Evolutionary conservation across 78 protist genomes (phyloP).

Genomic region (Dictyostelium intermedium): DNA sequence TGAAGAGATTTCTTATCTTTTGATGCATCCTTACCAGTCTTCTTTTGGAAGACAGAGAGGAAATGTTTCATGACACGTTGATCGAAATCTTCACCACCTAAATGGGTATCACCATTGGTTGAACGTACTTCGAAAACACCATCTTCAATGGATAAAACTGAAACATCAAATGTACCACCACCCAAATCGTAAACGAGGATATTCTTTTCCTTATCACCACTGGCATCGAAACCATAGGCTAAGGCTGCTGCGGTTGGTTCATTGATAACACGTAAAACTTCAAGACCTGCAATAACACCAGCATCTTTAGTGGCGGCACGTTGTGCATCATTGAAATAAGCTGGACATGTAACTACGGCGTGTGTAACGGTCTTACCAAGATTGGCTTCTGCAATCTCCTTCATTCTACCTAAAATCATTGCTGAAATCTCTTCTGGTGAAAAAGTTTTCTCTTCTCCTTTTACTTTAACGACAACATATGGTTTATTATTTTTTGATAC

Average conservation of each 20-base stretch:
- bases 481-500: constrained; percentile 90
- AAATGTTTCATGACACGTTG: constrained; percentile 95
- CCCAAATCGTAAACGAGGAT: constrained; percentile 98
- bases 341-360: constrained; percentile 95
- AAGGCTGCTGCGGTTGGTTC: constrained; percentile 99
- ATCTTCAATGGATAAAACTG: constrained; percentile 96
- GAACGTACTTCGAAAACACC: constrained; percentile 99
- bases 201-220: constrained; percentile 89
- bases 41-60: constrained; percentile 89
- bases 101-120: constrained; percentile 99
- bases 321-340: constrained; percentile 99
- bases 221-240: constrained; percentile 93
- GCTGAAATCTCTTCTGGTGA: constrained; percentile 98
- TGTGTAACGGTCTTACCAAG: constrained; percentile 84
- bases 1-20: constrained; percentile 92
- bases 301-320: constrained; percentile 99
- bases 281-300: constrained; percentile 98
- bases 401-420: constrained; percentile 95
- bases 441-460: constrained; percentile 91
- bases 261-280: constrained; percentile 98
- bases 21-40: constrained; percentile 89
- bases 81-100: constrained; percentile 99
- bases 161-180: constrained; percentile 99
- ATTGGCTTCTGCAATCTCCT: constrained; percentile 93
- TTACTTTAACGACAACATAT: constrained; percentile 86